These are phyloP conservation scores for Coniochaeta pulveracea DNA, from an alignment of 2,329 filamentous ascomycete species.

Conservation along the genomic window DNA sequence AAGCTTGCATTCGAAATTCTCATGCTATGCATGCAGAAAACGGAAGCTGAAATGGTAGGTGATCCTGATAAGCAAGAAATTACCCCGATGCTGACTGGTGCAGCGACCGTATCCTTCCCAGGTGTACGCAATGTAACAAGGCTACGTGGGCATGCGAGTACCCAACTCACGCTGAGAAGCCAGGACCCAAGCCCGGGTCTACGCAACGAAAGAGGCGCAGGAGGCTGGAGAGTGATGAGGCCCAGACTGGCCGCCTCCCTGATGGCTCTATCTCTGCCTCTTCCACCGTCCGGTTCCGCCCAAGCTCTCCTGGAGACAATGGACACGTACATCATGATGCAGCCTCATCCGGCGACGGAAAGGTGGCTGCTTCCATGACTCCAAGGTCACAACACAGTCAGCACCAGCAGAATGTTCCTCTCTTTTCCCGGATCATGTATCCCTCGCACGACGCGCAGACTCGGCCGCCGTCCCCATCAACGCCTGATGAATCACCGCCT, in stretches of 20 bases:
- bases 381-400: neutral
- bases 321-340: slow-evolving; percentile 1
- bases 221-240: neutral
- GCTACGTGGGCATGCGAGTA: slow-evolving; percentile 13
- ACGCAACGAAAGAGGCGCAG: slow-evolving; percentile 6
- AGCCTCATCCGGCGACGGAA: neutral
- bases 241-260: neutral
- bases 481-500: slow-evolving; percentile 6
- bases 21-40: slow-evolving; percentile 10
- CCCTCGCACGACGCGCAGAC: slow-evolving; percentile 10
- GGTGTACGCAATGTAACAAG: slow-evolving; percentile 13
- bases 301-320: neutral
- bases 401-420: slow-evolving; percentile 6
- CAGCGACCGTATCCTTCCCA: slow-evolving; percentile 12
- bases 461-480: slow-evolving; percentile 8
- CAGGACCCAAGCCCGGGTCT: slow-evolving; percentile 17
- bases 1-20: too few species aligned
- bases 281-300: neutral
- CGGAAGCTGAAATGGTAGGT: slow-evolving; percentile 15
- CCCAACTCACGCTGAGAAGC: slow-evolving; percentile 14
- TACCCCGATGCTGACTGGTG: neutral
- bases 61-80: neutral
- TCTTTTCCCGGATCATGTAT: slow-evolving; percentile 11
- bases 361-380: neutral
- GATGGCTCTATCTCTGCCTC: neutral